Percentiles rank a stretch among this genome's conserved stretches.
phyloP scores from a whole-genome alignment of 192 early-diverging fungal species.

The Gigaspora rosea region DNA sequence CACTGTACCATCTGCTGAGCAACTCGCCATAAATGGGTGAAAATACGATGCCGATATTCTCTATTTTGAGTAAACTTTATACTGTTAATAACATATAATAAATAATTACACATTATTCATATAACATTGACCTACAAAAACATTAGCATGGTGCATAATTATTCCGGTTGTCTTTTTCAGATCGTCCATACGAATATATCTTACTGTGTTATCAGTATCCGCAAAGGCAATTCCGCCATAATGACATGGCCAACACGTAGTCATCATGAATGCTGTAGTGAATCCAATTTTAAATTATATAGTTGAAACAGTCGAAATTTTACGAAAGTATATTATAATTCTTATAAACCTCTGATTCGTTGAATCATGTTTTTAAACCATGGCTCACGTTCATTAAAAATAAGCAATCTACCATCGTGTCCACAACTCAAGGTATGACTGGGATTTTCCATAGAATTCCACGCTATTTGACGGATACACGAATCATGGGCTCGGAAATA shows the following conservation, averaged over 20 bases:
- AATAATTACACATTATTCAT: background rate
- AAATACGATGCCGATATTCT: slow-evolving; percentile 12
- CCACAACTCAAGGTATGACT: slow-evolving; percentile 30
- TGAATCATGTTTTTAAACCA: slow-evolving; percentile 30
- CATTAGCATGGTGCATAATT: slow-evolving; percentile 10
- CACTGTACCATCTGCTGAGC: slow-evolving; percentile 22
- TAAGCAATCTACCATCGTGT: slow-evolving; percentile 31
- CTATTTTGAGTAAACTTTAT: background rate
- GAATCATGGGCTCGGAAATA: slow-evolving; percentile 28
- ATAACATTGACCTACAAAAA: slow-evolving; percentile 14
- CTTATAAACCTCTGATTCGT: background rate
- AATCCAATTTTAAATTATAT: background rate
- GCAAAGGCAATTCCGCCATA: slow-evolving; percentile 23
- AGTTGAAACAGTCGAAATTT: too few relatives aligned
- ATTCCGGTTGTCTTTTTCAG: slow-evolving; percentile 25
- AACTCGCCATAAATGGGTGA: slow-evolving; percentile 33
- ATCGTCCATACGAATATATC: slow-evolving; percentile 32
- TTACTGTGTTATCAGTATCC: slow-evolving; percentile 26
- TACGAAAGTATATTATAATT: background rate
- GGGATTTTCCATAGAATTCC: slow-evolving; percentile 26
- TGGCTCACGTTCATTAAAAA: slow-evolving; percentile 27
- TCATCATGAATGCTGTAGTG: slow-evolving; percentile 14
- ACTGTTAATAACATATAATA: background rate
- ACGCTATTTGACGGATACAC: slow-evolving; percentile 17
- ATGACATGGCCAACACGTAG: slow-evolving; percentile 15